These are phyloP conservation scores for Dothiorella sarmentorum DNA, from an alignment of 2,329 filamentous ascomycete genomes.

Conservation along the genomic window DNA sequence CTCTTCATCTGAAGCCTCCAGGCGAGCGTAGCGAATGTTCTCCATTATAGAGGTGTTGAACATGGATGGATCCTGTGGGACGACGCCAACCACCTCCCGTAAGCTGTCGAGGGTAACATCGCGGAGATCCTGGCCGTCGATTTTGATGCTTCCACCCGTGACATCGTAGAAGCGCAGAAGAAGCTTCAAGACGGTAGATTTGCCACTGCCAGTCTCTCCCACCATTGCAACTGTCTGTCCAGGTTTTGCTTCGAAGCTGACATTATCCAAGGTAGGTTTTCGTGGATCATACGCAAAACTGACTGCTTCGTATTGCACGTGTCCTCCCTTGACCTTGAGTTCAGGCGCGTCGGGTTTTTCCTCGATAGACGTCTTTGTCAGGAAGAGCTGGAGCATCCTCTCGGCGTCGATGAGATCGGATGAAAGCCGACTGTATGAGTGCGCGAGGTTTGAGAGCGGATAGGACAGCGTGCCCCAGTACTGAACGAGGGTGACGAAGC, in stretches of 20 bases:
- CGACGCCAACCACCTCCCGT: conserved; percentile 58
- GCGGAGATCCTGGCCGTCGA: conserved; percentile 60
- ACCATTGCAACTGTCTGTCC: conserved; percentile 60
- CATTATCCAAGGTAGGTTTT: conserved; percentile 48
- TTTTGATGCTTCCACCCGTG: conserved; percentile 50
- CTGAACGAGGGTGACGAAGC: conserved; percentile 63
- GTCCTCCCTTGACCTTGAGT: conserved; percentile 46
- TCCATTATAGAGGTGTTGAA: conserved; percentile 64
- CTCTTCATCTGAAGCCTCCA: conserved; percentile 59
- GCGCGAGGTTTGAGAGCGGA: conserved; percentile 43
- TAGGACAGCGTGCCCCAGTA: conserved; percentile 56
- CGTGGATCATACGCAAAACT: conserved; percentile 55
- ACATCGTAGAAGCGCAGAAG: conserved; percentile 61
- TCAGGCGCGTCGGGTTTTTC: conserved; percentile 12
- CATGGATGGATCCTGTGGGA: conserved; percentile 61
- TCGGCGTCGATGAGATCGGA: conserved; percentile 22
- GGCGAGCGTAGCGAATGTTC: conserved; percentile 62
- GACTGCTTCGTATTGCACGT: conserved; percentile 55
- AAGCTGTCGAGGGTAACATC: conserved; percentile 57
- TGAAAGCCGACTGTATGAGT: conserved; percentile 18
- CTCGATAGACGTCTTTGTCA: conserved; percentile 18
- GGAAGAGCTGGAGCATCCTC: conserved; percentile 20
- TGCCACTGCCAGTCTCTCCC: conserved; percentile 61
- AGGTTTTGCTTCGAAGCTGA: conserved; percentile 49
- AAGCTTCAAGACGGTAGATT: conserved; percentile 60